Percentiles rank a stretch among this genome's conserved stretches.
These are phyloP conservation scores for Capronia americana DNA, from an alignment of 2,329 filamentous ascomycete species.

Conservation along the genomic window DNA sequence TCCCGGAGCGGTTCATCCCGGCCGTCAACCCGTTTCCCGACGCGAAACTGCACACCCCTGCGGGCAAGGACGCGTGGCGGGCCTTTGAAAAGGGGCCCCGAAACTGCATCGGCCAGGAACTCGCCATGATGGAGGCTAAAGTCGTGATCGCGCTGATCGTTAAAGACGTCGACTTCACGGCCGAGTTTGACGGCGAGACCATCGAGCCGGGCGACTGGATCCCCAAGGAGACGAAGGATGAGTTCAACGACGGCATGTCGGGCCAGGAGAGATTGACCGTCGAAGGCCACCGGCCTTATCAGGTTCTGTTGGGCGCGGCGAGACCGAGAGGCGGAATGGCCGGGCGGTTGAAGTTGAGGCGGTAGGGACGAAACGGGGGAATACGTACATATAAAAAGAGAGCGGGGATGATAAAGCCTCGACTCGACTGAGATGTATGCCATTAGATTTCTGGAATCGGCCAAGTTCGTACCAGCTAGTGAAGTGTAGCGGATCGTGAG, in stretches of 20 bases:
- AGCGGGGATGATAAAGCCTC: neutral
- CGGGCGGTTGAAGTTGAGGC: conserved; percentile 32
- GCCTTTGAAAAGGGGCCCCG: conserved; percentile 62
- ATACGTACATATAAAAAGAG: neutral
- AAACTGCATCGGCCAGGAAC: conserved; percentile 64
- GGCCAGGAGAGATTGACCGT: conserved; percentile 27
- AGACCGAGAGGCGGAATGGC: conserved; percentile 34
- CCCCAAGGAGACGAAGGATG: conserved; percentile 29
- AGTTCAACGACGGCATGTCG: conserved; percentile 19
- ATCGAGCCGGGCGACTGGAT: conserved; percentile 24
- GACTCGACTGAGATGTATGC: too few species aligned
- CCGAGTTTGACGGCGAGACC: conserved; percentile 45
- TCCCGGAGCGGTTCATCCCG: conserved; percentile 57
- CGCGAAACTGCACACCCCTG: conserved; percentile 44
- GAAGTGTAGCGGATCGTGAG: neutral
- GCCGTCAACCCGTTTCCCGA: conserved; percentile 33
- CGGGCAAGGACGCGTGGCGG: conserved; percentile 58
- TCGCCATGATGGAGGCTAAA: conserved; percentile 61
- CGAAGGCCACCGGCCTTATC: conserved; percentile 36
- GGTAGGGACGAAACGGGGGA: neutral
- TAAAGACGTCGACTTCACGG: conserved; percentile 58
- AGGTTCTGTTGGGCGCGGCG: conserved; percentile 31
- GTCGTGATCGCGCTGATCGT: conserved; percentile 58
- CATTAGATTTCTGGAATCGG: neutral
- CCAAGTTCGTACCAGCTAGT: neutral